A percentile compares a stretch with the other conserved stretches of the same genome.
These are phyloP conservation scores for Ogataea polymorpha DNA, from an alignment of 805 yeast species.

Conservation along the genomic window DNA sequence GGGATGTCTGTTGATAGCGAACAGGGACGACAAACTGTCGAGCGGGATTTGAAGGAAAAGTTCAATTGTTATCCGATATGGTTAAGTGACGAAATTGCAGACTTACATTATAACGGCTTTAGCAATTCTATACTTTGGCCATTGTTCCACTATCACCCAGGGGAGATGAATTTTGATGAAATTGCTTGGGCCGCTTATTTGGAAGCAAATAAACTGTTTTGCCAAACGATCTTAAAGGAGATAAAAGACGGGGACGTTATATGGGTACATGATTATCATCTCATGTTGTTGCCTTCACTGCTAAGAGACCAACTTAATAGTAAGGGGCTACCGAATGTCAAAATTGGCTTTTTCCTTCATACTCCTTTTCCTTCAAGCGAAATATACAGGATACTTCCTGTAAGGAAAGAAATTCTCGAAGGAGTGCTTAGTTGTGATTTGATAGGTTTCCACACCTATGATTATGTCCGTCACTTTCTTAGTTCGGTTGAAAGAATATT, in stretches of 20 bases:
- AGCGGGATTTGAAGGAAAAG: conserved; percentile 64
- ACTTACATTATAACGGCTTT: conserved; percentile 94
- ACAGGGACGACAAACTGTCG: conserved; percentile 62
- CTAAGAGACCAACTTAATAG: conserved; percentile 59
- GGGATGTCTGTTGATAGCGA: conserved; percentile 80
- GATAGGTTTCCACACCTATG: conserved; percentile 98
- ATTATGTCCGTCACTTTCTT: conserved; percentile 93
- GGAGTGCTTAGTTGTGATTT: conserved; percentile 94
- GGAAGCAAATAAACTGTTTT: conserved; percentile 84
- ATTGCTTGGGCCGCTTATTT: conserved; percentile 97
- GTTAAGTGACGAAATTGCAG: conserved; percentile 85
- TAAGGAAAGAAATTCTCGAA: conserved; percentile 82
- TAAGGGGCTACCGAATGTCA: conserved; percentile 48
- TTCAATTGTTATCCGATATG: conserved; percentile 91
- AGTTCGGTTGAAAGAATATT: conserved; percentile 84
- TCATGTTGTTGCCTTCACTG: conserved; percentile 92
- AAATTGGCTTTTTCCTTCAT: conserved; percentile 90
- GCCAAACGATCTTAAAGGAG: conserved; percentile 63
- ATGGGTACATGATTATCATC: conserved; percentile 98
- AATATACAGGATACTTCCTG: conserved; percentile 93
- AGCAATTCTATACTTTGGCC: conserved; percentile 97
- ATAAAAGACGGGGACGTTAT: conserved; percentile 81
- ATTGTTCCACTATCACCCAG: conserved; percentile 96
- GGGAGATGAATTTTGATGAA: conserved; percentile 97
- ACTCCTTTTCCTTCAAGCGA: conserved; percentile 98